Percentiles rank a stretch among this genome's conserved stretches.
Conservation (phyloP, 1,284 basidiomycete species). For the Sporisorium scitamineum region DNA sequence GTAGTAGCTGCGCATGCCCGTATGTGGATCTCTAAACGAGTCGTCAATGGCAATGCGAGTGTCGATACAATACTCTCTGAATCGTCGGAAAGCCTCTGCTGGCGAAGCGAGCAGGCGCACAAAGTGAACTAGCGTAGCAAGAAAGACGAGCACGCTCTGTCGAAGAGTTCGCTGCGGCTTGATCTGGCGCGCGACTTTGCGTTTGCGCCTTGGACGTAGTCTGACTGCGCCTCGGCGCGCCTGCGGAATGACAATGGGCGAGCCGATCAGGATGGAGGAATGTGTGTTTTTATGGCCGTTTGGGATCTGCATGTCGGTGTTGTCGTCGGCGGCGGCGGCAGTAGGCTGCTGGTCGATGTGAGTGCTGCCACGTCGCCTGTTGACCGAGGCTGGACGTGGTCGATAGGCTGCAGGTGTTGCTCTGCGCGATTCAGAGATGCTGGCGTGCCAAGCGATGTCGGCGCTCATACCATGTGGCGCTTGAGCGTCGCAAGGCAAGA, state of each 20-base stretch:
- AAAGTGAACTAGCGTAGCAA: conserved; percentile 22
- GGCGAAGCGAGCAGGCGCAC: conserved; percentile 41
- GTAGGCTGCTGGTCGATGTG: conserved; percentile 27
- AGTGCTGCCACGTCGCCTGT: conserved; percentile 28
- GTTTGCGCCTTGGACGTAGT: conserved; percentile 27
- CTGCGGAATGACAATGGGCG: conserved; percentile 60
- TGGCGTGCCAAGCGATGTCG: conserved; percentile 31
- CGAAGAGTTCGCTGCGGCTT: conserved; percentile 28
- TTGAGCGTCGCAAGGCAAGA: conserved; percentile 18
- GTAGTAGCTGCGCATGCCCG: conserved; percentile 57
- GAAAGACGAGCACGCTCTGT: conserved; percentile 27
- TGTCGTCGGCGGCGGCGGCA: conserved; percentile 29
- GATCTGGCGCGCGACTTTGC: conserved; percentile 19
- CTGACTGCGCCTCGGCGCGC: conserved; percentile 57
- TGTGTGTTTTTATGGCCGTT: conserved; percentile 32
- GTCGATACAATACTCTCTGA: conserved; percentile 42
- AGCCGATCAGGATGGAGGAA: conserved; percentile 54
- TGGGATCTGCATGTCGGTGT: conserved; percentile 39
- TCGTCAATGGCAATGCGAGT: conserved; percentile 54
- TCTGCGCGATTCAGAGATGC: conserved; percentile 43
- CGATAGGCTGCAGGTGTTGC: conserved; percentile 56
- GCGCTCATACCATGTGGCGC: conserved; percentile 21
- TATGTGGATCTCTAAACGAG: conserved; percentile 63
- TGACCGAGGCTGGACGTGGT: conserved; percentile 34
- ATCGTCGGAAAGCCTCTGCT: conserved; percentile 34